Evolutionary conservation across 1,284 basidiomycete species (phyloP), one percentile per base, ranked within the genome.

Genomic region (Fistulina hepatica): DNA sequence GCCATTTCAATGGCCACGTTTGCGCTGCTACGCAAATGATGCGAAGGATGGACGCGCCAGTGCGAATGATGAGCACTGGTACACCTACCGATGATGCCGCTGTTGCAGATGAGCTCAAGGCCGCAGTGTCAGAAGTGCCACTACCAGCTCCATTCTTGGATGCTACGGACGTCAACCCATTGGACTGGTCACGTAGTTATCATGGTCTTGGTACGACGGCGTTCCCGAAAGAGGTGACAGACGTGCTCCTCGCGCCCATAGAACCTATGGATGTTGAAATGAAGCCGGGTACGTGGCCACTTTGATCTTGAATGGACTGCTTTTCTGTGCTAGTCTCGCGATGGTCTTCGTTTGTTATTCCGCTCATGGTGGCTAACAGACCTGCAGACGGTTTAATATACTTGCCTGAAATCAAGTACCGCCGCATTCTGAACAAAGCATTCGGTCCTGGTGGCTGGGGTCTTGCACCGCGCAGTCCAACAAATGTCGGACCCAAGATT

Each of bases 401-500:
- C 61, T 76, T 98, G 8, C 94, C 94, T 17, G 94, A 97, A 58
- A 98, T 97, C 57, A 95, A 97, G 59, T 98, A 97, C 56, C 75
- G 94, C n/a, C 76, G 94, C 11, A 82, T 92, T 25, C 62, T 97
- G 32, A 97, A 97, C 67, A 77, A 71, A 46, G 91, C 94, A 0
- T 97, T 98, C 52, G 94, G 94, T 7, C 94, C 94, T 5, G 94
- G 94, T 10, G 93, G 83, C 3, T 97, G 94, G 94, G 94, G 94
- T 13, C 72, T 97, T 40, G 94, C 92, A 10, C 94, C 94, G 3
- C 74, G 94, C 16, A 82, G 85, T 33, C 89, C 93, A 60, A 92
- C 89, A 8, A 86, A 91, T 50, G 83, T 94, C n/a, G 77, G 81
- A 2, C 81, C 84, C 5, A 85, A 77, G 54, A 73, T 93, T 34